phyloP scores from a whole-genome alignment of 1,284 basidiomycete genomes.

The Fomitopsis palustris region DNA sequence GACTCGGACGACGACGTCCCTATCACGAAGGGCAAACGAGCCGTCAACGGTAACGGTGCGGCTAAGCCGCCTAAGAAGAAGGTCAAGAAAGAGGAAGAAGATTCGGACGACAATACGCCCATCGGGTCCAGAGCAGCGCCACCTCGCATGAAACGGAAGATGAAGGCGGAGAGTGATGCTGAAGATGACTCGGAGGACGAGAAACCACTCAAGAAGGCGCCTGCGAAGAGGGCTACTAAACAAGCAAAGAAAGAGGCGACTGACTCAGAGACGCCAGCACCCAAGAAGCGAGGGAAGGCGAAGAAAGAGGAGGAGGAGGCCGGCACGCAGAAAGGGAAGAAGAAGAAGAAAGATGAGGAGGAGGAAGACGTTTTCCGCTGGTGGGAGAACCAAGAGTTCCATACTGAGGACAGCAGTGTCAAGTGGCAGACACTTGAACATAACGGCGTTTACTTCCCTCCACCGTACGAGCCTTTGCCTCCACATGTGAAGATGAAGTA shows the following conservation, averaged over 20 bases:
- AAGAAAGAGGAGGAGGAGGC: slow-evolving; percentile 33
- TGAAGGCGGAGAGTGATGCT: slow-evolving; percentile 51
- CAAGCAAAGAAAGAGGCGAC: slow-evolving; percentile 40
- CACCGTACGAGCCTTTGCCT: slow-evolving; percentile 88
- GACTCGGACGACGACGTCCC: slow-evolving; percentile 35
- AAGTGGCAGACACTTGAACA: slow-evolving; percentile 96
- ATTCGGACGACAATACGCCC: slow-evolving; percentile 44
- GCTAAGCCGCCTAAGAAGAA: slow-evolving; percentile 58
- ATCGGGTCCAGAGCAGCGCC: slow-evolving; percentile 33
- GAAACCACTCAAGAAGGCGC: slow-evolving; percentile 36
- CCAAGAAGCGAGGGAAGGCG: slow-evolving; percentile 30
- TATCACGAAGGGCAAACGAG: slow-evolving; percentile 23
- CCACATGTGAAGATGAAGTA: slow-evolving; percentile 92
- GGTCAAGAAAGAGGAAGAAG: slow-evolving; percentile 56
- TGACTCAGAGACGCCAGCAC: slow-evolving; percentile 19
- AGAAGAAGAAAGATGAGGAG: slow-evolving; percentile 57
- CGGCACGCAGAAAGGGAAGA: slow-evolving; percentile 41
- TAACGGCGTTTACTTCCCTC: slow-evolving; percentile 94
- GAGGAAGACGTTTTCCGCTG: slow-evolving; percentile 75
- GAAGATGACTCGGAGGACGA: slow-evolving; percentile 42
- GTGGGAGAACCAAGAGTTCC: slow-evolving; percentile 73
- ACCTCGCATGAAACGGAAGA: slow-evolving; percentile 46
- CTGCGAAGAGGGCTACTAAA: slow-evolving; percentile 37
- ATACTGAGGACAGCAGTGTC: slow-evolving; percentile 64
- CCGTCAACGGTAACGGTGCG: slow-evolving; percentile 22